Evolutionary conservation across 202 grass and related monocot genomes (phyloP).

Genomic region (Eragrostis tef): DNA sequence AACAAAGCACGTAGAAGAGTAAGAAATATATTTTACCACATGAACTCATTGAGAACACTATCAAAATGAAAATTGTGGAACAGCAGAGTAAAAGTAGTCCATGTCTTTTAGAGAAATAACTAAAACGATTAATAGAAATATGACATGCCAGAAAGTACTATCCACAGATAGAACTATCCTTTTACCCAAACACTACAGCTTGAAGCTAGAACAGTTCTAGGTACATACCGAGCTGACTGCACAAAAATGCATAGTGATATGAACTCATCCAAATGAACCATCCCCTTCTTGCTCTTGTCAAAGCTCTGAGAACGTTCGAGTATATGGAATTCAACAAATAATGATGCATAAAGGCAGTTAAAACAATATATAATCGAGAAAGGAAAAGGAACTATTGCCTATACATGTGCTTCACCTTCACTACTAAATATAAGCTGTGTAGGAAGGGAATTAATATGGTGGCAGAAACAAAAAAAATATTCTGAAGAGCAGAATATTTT

Average conservation of each 20-base stretch:
- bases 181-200: background rate
- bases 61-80: background rate
- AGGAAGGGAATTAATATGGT: background rate
- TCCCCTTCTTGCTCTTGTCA: conserved; percentile 86
- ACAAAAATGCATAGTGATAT: conserved; percentile 88
- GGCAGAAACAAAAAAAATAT: too few relatives aligned
- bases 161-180: background rate
- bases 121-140: background rate
- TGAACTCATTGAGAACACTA: background rate
- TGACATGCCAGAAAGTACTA: background rate
- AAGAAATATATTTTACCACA: conserved; percentile 10
- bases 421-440: background rate
- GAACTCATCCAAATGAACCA: conserved; percentile 80
- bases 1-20: conserved; percentile 1
- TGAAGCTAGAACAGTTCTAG: background rate
- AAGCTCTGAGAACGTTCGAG: conserved; percentile 64
- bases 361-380: too few relatives aligned
- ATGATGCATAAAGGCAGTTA: background rate
- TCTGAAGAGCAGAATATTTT: too few relatives aligned
- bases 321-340: conserved; percentile 11
- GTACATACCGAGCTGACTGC: conserved; percentile 79
- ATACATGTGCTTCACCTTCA: too few relatives aligned
- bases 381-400: too few relatives aligned
- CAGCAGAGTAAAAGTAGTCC: background rate
- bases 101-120: background rate